Base-by-base conservation (phyloP, 768 basidiomycete genomes). In the Neoboletus magnificus region DNA sequence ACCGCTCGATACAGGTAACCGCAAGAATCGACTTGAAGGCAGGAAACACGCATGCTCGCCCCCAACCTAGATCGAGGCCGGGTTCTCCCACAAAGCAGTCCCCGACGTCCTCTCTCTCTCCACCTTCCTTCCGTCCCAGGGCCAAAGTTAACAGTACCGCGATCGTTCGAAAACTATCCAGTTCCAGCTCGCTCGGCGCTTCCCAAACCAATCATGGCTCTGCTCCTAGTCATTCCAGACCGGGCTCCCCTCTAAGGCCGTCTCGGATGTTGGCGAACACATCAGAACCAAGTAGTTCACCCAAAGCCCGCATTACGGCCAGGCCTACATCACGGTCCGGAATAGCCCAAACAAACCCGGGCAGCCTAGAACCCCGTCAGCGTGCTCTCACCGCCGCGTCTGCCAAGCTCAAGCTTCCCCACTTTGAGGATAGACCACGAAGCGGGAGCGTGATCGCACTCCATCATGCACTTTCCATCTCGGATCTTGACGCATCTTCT, bases 131-230 rank as follows among this genome's bases (percentile, higher is more conserved):
- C 39, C 68, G 81, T 52, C 81, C 83, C 15, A 86, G 76, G 65
- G 84, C 82, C 55, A 88, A 84, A 70, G 75, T 88, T 37, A 86
- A 82, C 62, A 78, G 73, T 56, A 81, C 75, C 60, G 82, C 81
- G 35, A 77, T 78, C 4, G 51, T 66, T 44, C 66, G 71, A 36
- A 71, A 68, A 42, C 44, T 59, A 1, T 58, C 66, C 44, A 63
- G 66, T 32, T 57, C 67, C 45, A 62, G 56, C 33, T 57, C 70
- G 11, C 57, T 66, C 11, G 48, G 10, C 20, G n/a, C 54, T 12
- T 43, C 56, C 22, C 60, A 42, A 10, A 50, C 60, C 45, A 62
- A 63, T 54, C 23, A 64, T 67, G 33, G 69, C 75, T 32, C 75
- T 76, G 37, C 75, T 77, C 37, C 71, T 73, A 45, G 63, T 70